Evolutionary conservation across 345 rosid species (phyloP).

Genomic region (Passiflora organensis): DNA sequence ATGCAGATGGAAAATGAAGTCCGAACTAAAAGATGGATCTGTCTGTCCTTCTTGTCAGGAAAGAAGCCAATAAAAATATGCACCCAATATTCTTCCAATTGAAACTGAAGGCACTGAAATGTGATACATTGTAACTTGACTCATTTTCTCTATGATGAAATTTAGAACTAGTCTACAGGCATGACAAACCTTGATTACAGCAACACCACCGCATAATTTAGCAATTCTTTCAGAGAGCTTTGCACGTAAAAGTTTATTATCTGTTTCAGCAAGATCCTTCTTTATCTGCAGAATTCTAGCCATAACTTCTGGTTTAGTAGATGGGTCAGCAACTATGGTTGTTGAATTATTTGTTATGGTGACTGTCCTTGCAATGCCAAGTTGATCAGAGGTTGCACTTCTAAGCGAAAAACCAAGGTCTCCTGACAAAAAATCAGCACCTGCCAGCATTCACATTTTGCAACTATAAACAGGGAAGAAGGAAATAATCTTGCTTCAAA

Average conservation of each 20-base stretch:
- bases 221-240: constrained; percentile 84
- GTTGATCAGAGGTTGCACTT: constrained; percentile 84
- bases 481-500: not conserved
- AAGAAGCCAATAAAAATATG: too few relatives aligned
- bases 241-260: constrained; percentile 45
- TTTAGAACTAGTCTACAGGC: not conserved
- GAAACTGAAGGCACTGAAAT: not conserved
- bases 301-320: constrained; percentile 82
- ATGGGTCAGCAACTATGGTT: constrained; percentile 72
- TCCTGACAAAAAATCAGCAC: constrained; percentile 79
- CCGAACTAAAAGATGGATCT: too few relatives aligned
- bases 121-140: not conserved
- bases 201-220: constrained; percentile 84
- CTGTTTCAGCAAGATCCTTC: constrained; percentile 81
- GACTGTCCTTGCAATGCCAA: constrained; percentile 71
- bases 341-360: constrained; percentile 69
- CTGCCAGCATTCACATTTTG: constrained; percentile 30
- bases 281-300: constrained; percentile 87
- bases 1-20: not conserved
- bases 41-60: too few relatives aligned
- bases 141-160: not conserved
- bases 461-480: not conserved
- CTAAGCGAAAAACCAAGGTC: constrained; percentile 59
- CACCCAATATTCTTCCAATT: not conserved
- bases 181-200: constrained; percentile 73